Base-by-base conservation (phyloP, 345 rosid species). In the sweet orange (Citrus sinensis) region DNA sequence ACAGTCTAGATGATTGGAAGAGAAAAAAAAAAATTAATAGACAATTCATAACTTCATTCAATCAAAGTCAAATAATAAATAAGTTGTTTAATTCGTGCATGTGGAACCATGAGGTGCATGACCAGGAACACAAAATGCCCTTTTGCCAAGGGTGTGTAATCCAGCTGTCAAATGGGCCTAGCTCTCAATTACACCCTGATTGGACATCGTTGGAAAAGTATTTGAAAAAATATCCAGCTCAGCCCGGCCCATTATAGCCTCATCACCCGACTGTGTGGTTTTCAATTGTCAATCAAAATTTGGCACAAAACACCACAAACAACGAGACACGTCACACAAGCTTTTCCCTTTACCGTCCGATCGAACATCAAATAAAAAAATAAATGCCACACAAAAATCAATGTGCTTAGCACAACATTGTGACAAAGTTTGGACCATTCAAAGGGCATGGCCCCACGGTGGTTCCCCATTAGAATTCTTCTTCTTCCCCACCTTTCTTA, bases 91-190 rank as follows among this genome's bases (percentile, higher is more conserved):
- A 32, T 61, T 30, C 7, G 25, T 39, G 6, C 10, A 30, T 4
- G 25, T 20, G 13, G 49, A 42, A 2, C 49, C 4, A 11, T 2
- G 4, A 42, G 49, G 14, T 42, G 5, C 46, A 35, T 51, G 13
- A 34, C 40, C 17, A 49, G 32, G 32, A n/a, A 34, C n/a, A 58
- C 54, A 46, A 75, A 75, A 25, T 2, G 11, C 37, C 42, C 29
- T 10, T 40, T 74, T 74, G 58, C 19, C 24, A 17, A 73, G 6
- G 27, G 29, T 51, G n/a, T 65, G 66, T 63, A 58, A 55, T 77
- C 59, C 80, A 80, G 84, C 84, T 78, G 77, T 80, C 22, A 35
- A 46, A 54, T 74, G 86, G 82, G 78, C 80, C 80, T 70, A 5
- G 4, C 37, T 17, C 32, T 65, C 34, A 56, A 35, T 71, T 46